Evolutionary conservation across 75 land plant species (phyloP).

Genomic region (Pinus taeda): DNA sequence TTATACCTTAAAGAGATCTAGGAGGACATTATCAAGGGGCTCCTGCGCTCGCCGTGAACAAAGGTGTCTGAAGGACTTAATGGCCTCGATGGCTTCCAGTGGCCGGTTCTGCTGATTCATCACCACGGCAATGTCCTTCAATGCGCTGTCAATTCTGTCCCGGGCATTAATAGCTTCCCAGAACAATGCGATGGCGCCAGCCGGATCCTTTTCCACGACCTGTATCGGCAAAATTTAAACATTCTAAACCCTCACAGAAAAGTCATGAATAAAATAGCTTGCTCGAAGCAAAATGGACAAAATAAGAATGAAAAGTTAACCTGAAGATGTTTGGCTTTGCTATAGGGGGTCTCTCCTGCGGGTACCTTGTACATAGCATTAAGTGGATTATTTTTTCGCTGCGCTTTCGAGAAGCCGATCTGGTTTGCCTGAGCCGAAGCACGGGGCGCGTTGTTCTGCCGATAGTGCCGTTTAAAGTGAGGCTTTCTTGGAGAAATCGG

Average conservation of each 20-base stretch:
- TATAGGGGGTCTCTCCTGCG: constrained; percentile 10
- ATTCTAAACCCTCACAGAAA: background rate
- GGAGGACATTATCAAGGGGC: constrained; percentile 62
- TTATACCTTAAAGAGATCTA: constrained; percentile 68
- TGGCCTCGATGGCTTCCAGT: constrained; percentile 59
- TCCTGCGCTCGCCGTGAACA: constrained; percentile 67
- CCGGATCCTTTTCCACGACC: constrained; percentile 60
- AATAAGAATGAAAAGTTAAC: background rate
- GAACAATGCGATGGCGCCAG: constrained; percentile 56
- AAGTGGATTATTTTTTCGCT: background rate
- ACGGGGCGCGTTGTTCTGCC: no score
- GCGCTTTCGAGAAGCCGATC: background rate
- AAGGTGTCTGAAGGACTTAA: constrained; percentile 48
- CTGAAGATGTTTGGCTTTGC: constrained; percentile 18
- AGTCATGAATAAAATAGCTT: background rate
- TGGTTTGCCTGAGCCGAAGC: no score
- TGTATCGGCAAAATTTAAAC: background rate
- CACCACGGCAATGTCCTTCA: constrained; percentile 70
- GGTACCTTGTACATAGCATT: constrained; percentile 15
- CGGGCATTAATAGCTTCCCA: constrained; percentile 67
- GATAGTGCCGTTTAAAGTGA: no score
- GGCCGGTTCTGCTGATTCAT: constrained; percentile 68
- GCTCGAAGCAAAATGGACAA: background rate
- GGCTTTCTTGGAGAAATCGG: no score
- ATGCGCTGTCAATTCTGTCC: constrained; percentile 65